A percentile compares a stretch with the other conserved stretches of the same genome.
These are phyloP conservation scores for Heterobasidion occidentale DNA, from an alignment of 1,284 basidiomycete species.

Conservation along the genomic window DNA sequence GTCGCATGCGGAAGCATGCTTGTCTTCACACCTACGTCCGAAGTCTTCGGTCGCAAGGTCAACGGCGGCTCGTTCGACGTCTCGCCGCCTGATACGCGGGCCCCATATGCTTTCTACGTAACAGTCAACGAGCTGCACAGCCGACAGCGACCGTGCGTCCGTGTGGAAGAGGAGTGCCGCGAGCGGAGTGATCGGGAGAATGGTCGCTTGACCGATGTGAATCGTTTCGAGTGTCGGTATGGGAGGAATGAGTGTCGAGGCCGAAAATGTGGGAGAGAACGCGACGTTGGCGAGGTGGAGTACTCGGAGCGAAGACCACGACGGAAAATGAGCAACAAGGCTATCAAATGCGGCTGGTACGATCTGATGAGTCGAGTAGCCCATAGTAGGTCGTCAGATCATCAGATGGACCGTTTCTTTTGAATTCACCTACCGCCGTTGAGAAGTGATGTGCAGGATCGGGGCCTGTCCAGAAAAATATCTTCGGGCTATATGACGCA, in stretches of 20 bases:
- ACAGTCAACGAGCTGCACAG: conserved; percentile 41
- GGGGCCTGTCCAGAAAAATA: too few species aligned
- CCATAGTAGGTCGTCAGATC: too few species aligned
- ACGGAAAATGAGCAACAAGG: too few species aligned
- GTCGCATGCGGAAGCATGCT: too few species aligned
- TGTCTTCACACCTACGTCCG: too few species aligned
- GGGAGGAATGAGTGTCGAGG: conserved; percentile 19
- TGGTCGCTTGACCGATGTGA: conserved; percentile 40
- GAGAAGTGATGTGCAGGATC: too few species aligned
- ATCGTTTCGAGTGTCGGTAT: conserved; percentile 33
- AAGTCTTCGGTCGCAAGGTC: conserved; percentile 2
- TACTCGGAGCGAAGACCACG: too few species aligned
- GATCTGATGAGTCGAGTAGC: too few species aligned
- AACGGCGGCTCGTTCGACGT: conserved; percentile 28
- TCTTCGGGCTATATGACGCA: too few species aligned
- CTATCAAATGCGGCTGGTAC: too few species aligned
- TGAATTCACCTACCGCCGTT: too few species aligned
- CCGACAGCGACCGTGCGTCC: conserved; percentile 20
- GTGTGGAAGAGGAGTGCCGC: conserved; percentile 27
- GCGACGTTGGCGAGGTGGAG: conserved; percentile 16
- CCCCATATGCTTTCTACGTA: conserved; percentile 55
- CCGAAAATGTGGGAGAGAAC: conserved; percentile 5
- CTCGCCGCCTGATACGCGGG: conserved; percentile 28
- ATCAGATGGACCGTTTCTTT: too few species aligned
- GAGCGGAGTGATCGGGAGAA: conserved; percentile 31